These are phyloP conservation scores for Solanum sitiens DNA, from an alignment of 257 asterid genomes.

Conservation along the genomic window DNA sequence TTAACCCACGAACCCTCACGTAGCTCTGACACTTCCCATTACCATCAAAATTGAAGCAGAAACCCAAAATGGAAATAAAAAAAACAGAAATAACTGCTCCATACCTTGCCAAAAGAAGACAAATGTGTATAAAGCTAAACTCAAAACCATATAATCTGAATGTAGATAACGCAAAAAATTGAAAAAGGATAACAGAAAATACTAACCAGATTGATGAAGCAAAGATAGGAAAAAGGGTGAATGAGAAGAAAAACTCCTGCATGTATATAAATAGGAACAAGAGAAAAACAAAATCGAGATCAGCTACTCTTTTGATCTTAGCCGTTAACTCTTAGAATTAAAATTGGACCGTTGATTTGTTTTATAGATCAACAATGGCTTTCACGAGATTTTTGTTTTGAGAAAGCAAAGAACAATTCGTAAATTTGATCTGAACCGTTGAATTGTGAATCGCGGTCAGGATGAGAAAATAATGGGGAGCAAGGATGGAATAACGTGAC, in stretches of 20 bases:
- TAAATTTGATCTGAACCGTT: conserved; percentile 23
- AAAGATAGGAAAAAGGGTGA: neutral
- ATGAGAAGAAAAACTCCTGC: neutral
- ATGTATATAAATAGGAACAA: neutral
- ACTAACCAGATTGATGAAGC: conserved; percentile 9
- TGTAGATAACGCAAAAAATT: neutral
- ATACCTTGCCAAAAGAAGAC: neutral
- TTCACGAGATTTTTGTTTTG: conserved; percentile 28
- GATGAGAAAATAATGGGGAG: conserved; percentile 5
- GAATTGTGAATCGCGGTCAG: conserved; percentile 13
- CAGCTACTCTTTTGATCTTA: neutral
- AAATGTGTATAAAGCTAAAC: neutral
- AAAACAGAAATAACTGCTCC: neutral
- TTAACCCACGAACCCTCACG: neutral
- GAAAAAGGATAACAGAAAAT: neutral
- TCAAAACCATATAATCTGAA: neutral
- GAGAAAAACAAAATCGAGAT: neutral
- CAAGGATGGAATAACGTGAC: conserved; percentile 24
- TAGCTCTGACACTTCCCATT: neutral
- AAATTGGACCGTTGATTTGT: neutral
- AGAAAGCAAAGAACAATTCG: conserved; percentile 10
- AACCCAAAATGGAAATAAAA: neutral
- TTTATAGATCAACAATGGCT: conserved; percentile 12
- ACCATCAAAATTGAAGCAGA: neutral
- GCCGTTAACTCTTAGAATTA: neutral